Percentiles rank a stretch among this genome's conserved stretches.
Conservation (phyloP, 1,284 basidiomycete genomes). For the Erythrobasidium hasegawianum region DNA sequence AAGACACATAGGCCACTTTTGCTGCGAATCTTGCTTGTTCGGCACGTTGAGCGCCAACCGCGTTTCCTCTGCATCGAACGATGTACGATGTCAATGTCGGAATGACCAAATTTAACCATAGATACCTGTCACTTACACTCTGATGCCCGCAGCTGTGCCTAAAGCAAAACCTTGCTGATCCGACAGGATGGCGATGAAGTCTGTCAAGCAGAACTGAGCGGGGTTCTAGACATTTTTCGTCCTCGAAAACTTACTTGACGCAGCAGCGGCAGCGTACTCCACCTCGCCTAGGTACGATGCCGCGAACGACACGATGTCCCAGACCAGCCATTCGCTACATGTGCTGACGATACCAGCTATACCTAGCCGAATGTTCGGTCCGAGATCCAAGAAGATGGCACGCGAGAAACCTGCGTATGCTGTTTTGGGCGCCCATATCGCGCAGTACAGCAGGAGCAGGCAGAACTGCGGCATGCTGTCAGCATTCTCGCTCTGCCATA, state of each 20-base stretch:
- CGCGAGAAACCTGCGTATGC: conserved; percentile 20
- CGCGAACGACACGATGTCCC: conserved; percentile 27
- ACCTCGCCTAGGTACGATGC: conserved; percentile 14
- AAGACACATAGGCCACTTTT: conserved; percentile 62
- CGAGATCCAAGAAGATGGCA: conserved; percentile 24
- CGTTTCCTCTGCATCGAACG: conserved; percentile 69
- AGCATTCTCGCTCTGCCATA: too few species aligned
- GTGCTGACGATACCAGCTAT: conserved; percentile 18
- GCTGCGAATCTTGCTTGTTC: conserved; percentile 59
- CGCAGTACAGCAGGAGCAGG: conserved; percentile 1
- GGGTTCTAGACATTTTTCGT: not conserved
- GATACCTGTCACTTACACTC: conserved; percentile 12
- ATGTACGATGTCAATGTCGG: too few species aligned
- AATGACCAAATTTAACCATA: too few species aligned
- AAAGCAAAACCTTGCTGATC: conserved; percentile 19
- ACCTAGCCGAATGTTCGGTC: conserved; percentile 23
- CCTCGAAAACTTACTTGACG: not conserved
- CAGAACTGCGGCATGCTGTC: not conserved
- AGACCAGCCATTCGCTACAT: conserved; percentile 23
- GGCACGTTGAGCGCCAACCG: conserved; percentile 61
- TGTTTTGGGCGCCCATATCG: conserved; percentile 8
- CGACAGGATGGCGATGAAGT: conserved; percentile 13
- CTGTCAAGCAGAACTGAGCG: not conserved
- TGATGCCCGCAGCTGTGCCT: conserved; percentile 12
- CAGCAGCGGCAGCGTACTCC: conserved; percentile 14